Evolutionary conservation across 352 stramenopile species (phyloP).

Genomic region (Phytophthora citrophthora): DNA sequence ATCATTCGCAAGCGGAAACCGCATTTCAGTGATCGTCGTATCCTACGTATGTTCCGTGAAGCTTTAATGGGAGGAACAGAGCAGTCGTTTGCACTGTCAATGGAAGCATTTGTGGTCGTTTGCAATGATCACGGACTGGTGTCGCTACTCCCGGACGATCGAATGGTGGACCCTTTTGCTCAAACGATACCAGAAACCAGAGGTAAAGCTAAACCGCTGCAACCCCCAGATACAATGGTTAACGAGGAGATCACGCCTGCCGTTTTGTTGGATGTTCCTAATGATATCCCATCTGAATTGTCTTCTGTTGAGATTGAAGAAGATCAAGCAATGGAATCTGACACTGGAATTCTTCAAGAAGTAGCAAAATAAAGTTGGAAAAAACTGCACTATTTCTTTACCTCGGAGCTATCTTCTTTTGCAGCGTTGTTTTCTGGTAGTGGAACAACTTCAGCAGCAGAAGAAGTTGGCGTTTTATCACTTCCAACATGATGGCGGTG

Average conservation of each 20-base stretch:
- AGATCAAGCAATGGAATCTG: no score
- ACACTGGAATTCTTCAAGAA: no score
- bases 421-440: slow-evolving; percentile 8
- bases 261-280: slow-evolving; percentile 34
- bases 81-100: slow-evolving; percentile 80
- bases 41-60: slow-evolving; percentile 83
- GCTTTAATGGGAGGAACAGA: slow-evolving; percentile 63
- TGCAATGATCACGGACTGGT: slow-evolving; percentile 79
- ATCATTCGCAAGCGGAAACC: slow-evolving; percentile 66
- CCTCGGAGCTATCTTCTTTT: slow-evolving; percentile 12
- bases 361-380: neutral
- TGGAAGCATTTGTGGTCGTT: slow-evolving; percentile 70
- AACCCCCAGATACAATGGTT: neutral
- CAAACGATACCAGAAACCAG: neutral
- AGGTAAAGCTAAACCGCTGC: neutral
- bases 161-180: slow-evolving; percentile 58
- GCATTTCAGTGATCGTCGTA: slow-evolving; percentile 68
- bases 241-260: no score
- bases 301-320: no score
- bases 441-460: slow-evolving; percentile 21
- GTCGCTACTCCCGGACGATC: slow-evolving; percentile 65
- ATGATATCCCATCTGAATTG: slow-evolving; percentile 29
- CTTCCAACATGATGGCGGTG: slow-evolving; percentile 18
- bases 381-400: neutral
- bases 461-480: slow-evolving; percentile 1